Evolutionary conservation across 805 yeast species (phyloP), one percentile per base, ranked within the genome.

Genomic region (Kregervanrija pseudodelftensis): DNA sequence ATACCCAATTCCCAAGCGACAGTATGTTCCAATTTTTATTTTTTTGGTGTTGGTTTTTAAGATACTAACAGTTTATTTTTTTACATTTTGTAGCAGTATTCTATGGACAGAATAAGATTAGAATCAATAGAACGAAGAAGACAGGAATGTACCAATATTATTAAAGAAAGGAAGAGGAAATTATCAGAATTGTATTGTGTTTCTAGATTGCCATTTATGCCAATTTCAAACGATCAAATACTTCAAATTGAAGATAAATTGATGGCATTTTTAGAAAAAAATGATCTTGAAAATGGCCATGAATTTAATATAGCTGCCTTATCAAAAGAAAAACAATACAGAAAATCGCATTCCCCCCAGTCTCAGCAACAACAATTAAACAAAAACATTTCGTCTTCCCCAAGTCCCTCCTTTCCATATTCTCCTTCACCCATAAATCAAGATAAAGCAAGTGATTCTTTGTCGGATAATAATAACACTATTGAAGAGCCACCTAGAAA

Each of bases 151-250:
- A 48, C 65, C 37, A 72, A 68, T 40, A 61, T 77, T n/a, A 64
- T 77, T 11, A 66, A 69, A 48, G 66, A 67, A 38, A 66, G 88
- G 40, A 78, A 78, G 53, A 65, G 80, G 28, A 78, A 77, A 54
- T 65, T 82, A 17, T 70, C 82, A 1, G 85, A 81, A 58, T 63
- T 82, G 13, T 82, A 77, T 56, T 75, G 80, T 50, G 72, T 82
- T 11, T 68, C 85, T 10, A 60, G 77, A 48, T 60, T 77, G 42
- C 77, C 80, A 14, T 65, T 69, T 45, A 57, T 74, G 44, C 79
- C 67, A 40, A 65, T 57, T 51, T 69, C 70, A 47, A 68, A 55
- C 47, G 68, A 53, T 41, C 68, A 55, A 30, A 62, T 66, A 49
- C 58, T 58, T 46, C 67, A 53, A 50, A 66, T 61, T 22, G 72